phyloP scores from a whole-genome alignment of 163 green algal genomes.

The Scenedesmus sp. region DNA sequence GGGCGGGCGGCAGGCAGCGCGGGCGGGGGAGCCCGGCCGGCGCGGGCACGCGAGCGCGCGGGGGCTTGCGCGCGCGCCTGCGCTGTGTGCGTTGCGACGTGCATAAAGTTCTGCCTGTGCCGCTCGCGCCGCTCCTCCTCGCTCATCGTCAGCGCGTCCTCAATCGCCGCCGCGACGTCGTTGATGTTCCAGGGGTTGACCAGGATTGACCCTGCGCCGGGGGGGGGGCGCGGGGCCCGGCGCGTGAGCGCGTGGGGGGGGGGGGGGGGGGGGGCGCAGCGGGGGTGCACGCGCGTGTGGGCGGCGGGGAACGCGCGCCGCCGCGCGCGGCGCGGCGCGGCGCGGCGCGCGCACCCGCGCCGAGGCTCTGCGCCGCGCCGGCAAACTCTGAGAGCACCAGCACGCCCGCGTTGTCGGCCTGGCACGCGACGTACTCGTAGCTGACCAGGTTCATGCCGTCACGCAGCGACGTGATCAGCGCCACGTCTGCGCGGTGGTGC shows the following conservation, averaged over 20 bases:
- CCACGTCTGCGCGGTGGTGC: slow-evolving; percentile 70
- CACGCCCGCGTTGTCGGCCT: slow-evolving; percentile 94
- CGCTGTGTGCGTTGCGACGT: slow-evolving; percentile 82
- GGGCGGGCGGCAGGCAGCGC: too few relatives aligned
- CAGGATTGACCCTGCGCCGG: slow-evolving; percentile 85
- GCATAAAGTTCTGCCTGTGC: slow-evolving; percentile 96
- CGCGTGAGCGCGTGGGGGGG: too few relatives aligned
- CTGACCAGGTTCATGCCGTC: slow-evolving; percentile 99
- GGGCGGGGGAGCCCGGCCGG: too few relatives aligned
- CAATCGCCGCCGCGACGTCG: slow-evolving; percentile 90
- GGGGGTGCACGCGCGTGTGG: too few relatives aligned
- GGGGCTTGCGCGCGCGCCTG: slow-evolving; percentile 55
- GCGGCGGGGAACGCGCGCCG: too few relatives aligned
- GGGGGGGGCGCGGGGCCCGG: too few relatives aligned
- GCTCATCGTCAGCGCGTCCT: slow-evolving; percentile 93
- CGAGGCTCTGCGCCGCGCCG: slow-evolving; percentile 86
- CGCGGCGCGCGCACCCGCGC: slow-evolving; percentile 39
- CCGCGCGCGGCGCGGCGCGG: too few relatives aligned
- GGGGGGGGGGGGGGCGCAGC: too few relatives aligned
- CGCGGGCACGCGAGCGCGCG: too few relatives aligned
- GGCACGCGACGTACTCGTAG: slow-evolving; percentile 99
- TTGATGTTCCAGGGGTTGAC: slow-evolving; percentile 99
- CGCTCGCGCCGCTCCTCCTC: slow-evolving; percentile 89
- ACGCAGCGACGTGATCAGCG: slow-evolving; percentile 91
- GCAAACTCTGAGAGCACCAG: slow-evolving; percentile 98